Evolutionary conservation across 2,329 filamentous ascomycete genomes (phyloP).

Genomic region (Ceratocystis alfenasii): DNA sequence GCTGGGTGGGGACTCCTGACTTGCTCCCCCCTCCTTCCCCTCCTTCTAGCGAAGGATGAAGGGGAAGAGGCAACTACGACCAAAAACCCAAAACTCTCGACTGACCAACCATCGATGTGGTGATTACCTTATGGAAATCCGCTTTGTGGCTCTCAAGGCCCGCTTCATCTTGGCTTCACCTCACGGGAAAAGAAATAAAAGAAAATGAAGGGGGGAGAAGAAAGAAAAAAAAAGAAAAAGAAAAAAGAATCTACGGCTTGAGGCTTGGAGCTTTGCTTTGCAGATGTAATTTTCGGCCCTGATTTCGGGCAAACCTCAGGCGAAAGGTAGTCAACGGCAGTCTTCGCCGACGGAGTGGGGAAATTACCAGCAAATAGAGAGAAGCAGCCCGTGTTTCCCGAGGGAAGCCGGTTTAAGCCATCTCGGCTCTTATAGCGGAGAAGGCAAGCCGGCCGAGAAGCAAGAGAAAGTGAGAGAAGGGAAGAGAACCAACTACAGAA

Average conservation of each 20-base stretch:
- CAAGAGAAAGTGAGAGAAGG: neutral
- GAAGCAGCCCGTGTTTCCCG: neutral
- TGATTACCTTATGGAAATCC: conserved; percentile 10
- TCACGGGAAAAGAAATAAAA: too few species aligned
- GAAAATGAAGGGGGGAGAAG: neutral
- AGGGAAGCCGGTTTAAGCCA: conserved; percentile 11
- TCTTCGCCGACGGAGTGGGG: neutral
- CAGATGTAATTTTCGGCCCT: neutral
- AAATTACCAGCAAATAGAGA: neutral
- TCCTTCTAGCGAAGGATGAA: neutral
- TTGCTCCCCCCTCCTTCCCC: neutral
- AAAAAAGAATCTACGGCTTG: neutral
- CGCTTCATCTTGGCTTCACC: neutral
- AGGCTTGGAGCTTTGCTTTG: neutral
- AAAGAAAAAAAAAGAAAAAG: neutral
- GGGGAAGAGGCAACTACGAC: neutral
- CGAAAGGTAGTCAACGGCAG: neutral
- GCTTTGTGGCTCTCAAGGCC: neutral
- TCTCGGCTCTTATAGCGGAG: neutral
- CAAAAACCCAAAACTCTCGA: neutral
- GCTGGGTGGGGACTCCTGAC: neutral
- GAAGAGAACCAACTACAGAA: neutral
- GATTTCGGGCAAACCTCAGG: conserved; percentile 7
- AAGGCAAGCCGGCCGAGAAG: conserved; percentile 5
- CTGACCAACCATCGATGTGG: conserved; percentile 2